A percentile compares a stretch with the other conserved stretches of the same genome.
phyloP scores from a whole-genome alignment of 1,284 basidiomycete genomes.

The Tilletia horrida region DNA sequence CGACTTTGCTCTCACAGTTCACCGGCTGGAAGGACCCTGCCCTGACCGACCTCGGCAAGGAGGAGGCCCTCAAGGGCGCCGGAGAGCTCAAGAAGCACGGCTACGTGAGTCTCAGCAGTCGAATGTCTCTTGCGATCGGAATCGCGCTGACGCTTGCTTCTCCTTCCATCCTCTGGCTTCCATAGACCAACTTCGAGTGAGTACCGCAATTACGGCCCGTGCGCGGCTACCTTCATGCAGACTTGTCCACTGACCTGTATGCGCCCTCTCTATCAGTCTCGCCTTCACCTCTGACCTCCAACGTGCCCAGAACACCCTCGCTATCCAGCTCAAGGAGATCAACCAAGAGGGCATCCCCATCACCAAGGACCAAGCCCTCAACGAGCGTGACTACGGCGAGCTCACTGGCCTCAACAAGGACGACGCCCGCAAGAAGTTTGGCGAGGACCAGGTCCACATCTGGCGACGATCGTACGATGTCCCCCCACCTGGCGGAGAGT shows the following conservation, averaged over 20 bases:
- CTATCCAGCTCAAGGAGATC: constrained; percentile 56
- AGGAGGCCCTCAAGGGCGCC: constrained; percentile 53
- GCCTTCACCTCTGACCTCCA: constrained; percentile 58
- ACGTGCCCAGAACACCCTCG: constrained; percentile 57
- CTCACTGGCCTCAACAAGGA: constrained; percentile 58
- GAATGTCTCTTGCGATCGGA: neutral
- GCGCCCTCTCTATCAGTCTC: constrained; percentile 39
- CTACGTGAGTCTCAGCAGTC: constrained; percentile 29
- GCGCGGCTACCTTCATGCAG: neutral
- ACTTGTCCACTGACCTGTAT: constrained; percentile 14
- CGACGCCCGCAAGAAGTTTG: constrained; percentile 57
- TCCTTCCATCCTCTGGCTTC: neutral
- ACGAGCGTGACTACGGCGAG: constrained; percentile 58
- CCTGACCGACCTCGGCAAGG: constrained; percentile 51
- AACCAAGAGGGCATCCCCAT: constrained; percentile 54
- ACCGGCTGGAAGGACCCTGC: constrained; percentile 55
- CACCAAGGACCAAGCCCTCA: constrained; percentile 56
- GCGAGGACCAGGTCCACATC: constrained; percentile 58
- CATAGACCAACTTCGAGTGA: constrained; percentile 33
- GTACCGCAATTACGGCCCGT: constrained; percentile 3
- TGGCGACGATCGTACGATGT: constrained; percentile 56
- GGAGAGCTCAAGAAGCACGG: constrained; percentile 52
- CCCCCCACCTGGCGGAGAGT: constrained; percentile 57
- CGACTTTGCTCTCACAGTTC: constrained; percentile 28
- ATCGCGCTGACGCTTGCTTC: neutral